Base-by-base conservation (phyloP, 805 yeast species). In the Saccharomycopsis babjevae region DNA sequence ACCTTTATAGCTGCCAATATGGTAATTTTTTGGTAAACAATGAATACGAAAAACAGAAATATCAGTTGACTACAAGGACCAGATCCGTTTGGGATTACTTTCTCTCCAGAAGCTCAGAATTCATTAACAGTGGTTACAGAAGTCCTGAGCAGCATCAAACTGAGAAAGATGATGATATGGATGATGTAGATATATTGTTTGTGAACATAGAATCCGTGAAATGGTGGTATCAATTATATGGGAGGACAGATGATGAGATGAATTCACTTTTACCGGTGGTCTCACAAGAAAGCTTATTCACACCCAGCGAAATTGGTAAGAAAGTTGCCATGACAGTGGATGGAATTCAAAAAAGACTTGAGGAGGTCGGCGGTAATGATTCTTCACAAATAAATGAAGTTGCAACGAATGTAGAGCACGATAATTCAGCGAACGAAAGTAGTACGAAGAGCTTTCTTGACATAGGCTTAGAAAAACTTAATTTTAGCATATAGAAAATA, bases 1-100 rank as follows among this genome's bases (percentile, higher is more conserved):
- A 94, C 71, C 74, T 88, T 57, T 89, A 91, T 69, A 89, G 97
- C 0, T 91, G 98, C 67, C 98, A 94, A 71, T 94, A 91, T 72
- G 98, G 98, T 2, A 84, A 96, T 1, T 94, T 94, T 67, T 71
- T 94, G 59, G 84, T 82, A 66, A 86, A 94, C 68, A 79, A 81
- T 54, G 97, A 94, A 69, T 71, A 72, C 57, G 96, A 89, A 62
- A 73, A 84, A 59, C 67, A 74, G 7, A 20, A 34, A 4, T 72
- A 76, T 32, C 70, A 77, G 11, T 71, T 83, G 1, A 70, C 67
- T 7, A 66, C 72, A 2, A 74, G 77, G 13, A 88, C 97, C 0
- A 78, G 88, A 39, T 84, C 93, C 15, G 97, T 88, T 0, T 92
- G 98, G 98, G 96, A 92, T 71, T 92, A 94, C 70, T 93, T 94